Evolutionary conservation across 768 basidiomycete species (phyloP).

Genomic region (Boletus reticulatus): DNA sequence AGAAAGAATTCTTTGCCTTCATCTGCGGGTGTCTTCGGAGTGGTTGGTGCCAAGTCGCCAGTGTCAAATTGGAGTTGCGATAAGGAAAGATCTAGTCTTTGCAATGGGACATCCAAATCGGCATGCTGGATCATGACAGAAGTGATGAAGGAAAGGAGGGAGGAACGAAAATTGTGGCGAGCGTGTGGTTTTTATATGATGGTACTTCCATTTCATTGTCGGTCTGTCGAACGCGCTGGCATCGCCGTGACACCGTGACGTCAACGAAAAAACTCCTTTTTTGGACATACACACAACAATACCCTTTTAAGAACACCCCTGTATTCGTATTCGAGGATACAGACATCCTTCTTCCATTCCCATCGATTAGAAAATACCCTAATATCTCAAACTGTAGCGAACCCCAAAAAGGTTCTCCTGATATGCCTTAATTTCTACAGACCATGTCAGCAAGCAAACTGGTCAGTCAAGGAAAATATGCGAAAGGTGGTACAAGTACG

Average conservation of each 20-base stretch:
- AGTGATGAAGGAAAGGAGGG: background rate
- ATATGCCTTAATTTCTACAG: constrained; percentile 66
- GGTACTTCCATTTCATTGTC: constrained; percentile 11
- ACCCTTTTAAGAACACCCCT: background rate
- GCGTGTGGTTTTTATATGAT: constrained; percentile 12
- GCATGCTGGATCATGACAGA: constrained; percentile 14
- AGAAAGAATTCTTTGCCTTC: constrained; percentile 90
- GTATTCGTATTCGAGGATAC: no score
- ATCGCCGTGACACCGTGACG: constrained; percentile 19
- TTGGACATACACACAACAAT: background rate
- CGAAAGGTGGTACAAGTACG: constrained; percentile 25
- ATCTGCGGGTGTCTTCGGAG: constrained; percentile 89
- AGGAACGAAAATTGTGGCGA: constrained; percentile 1
- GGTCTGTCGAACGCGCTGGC: background rate
- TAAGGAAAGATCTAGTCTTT: constrained; percentile 15
- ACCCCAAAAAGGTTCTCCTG: constrained; percentile 45
- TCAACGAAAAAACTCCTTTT: constrained; percentile 10
- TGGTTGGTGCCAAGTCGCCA: constrained; percentile 33
- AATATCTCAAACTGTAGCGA: constrained; percentile 12
- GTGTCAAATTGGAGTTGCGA: constrained; percentile 5
- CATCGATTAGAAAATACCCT: background rate
- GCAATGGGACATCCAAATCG: background rate
- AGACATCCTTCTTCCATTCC: no score
- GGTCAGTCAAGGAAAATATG: background rate
- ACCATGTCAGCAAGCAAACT: background rate